phyloP scores from a whole-genome alignment of 331 rosid species.

The Arachis monticola region DNA sequence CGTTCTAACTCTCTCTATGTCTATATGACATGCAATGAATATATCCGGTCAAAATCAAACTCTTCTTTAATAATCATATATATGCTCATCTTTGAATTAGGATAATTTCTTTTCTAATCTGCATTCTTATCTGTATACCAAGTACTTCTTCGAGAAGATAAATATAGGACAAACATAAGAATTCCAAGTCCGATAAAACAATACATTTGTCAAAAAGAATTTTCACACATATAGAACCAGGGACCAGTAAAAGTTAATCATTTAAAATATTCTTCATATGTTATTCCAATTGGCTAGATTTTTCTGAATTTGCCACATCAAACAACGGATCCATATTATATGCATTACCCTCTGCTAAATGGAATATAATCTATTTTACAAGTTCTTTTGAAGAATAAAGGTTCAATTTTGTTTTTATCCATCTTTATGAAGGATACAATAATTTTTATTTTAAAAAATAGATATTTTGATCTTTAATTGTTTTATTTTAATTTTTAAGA shows the following conservation, averaged over 20 bases:
- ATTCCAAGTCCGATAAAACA: background rate
- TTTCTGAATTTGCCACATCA: background rate
- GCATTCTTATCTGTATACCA: background rate
- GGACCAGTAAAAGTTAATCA: too few relatives aligned
- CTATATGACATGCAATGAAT: background rate
- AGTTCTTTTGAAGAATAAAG: background rate
- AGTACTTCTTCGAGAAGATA: background rate
- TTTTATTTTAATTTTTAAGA: too few relatives aligned
- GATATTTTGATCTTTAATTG: too few relatives aligned
- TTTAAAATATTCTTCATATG: background rate
- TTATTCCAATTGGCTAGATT: background rate
- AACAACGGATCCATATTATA: background rate
- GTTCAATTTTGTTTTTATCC: too few relatives aligned
- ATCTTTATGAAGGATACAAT: too few relatives aligned
- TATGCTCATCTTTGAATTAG: background rate
- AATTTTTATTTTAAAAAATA: too few relatives aligned
- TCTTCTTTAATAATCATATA: background rate
- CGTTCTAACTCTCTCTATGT: too few relatives aligned
- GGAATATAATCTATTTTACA: slow-evolving; percentile 34
- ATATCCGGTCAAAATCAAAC: background rate
- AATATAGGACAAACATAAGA: slow-evolving; percentile 14
- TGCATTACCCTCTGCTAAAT: slow-evolving; percentile 34
- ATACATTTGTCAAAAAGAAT: background rate
- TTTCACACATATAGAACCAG: background rate
- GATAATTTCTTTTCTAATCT: background rate